Base-by-base conservation (phyloP, 2,329 filamentous ascomycete species). In the Aureobasidium sp. region DNA sequence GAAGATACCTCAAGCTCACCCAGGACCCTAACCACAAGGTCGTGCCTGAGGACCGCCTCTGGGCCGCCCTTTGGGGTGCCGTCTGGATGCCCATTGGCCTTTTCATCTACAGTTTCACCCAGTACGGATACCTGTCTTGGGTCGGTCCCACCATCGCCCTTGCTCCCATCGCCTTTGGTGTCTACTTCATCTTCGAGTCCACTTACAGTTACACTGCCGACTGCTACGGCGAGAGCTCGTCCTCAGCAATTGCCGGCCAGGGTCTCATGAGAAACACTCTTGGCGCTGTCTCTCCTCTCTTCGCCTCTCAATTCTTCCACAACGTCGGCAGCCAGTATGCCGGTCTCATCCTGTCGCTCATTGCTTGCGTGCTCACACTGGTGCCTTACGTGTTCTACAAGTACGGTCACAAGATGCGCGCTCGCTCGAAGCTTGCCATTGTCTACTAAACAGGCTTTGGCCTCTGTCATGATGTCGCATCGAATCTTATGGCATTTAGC, bases 101-200 rank as follows among this genome's bases (percentile, higher is more conserved):
- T 1, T 81, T 81, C 73, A 79, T 82, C 69, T 82, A 82, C 75
- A 76, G 73, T 42, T 82, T 82, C 73, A 81, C 79, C 0, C 80
- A 82, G 67, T 82, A 82, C 68, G 74, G 71, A 5, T 73, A 75
- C 58, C 68, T 82, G 1, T 71, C 68, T 57, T 82, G 80, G 80
- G 76, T 81, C 56, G 80, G 76, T 0, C 80, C 80, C 0, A 71
- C 75, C 36, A 77, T 82, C 55, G 78, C 76, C 15, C 75, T 82
- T 2, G 79, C 75, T 0, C 77, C 78, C 9, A 82, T 82, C 57
- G 74, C 78, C 3, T 76, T 82, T 61, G 80, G 80, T 5, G 82
- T 82, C 69, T 82, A 78, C 76, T 82, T 82, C 71, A 79, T 77
- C 29, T 77, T 77, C 65, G 75, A 77, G 65, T 70, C 69, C 17